phyloP scores from a whole-genome alignment of 2,329 filamentous ascomycete species.

The Chalaropsis ovoidea region DNA sequence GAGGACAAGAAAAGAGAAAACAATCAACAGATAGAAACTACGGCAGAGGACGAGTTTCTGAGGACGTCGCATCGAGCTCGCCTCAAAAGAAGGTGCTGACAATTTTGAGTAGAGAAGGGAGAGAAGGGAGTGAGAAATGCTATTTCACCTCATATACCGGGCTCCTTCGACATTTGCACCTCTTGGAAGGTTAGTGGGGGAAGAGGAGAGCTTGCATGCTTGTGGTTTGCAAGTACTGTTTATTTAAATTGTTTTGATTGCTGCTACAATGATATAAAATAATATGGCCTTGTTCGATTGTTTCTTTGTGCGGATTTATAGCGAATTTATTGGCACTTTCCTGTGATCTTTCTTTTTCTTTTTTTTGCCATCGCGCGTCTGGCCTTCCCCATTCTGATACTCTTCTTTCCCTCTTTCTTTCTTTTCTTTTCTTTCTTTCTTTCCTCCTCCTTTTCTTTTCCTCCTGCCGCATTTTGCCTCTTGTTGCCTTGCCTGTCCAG shows the following conservation, averaged over 20 bases:
- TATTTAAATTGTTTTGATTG: background rate
- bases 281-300: background rate
- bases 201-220: background rate
- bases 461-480: background rate
- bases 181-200: too few species aligned
- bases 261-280: background rate
- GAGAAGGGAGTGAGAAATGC: background rate
- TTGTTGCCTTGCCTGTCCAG: background rate
- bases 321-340: background rate
- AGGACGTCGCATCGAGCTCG: background rate
- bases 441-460: background rate
- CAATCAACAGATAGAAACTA: background rate
- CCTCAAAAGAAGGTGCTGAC: conserved; percentile 15
- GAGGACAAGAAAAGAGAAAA: background rate
- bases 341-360: background rate
- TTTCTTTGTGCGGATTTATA: background rate
- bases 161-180: too few species aligned
- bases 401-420: background rate
- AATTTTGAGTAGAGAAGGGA: background rate
- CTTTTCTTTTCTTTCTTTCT: background rate
- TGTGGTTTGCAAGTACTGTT: background rate
- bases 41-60: background rate
- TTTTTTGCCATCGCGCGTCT: conserved; percentile 8
- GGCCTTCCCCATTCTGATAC: background rate
- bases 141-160: background rate